A percentile compares a stretch with the other conserved stretches of the same genome.
These are phyloP conservation scores for Prunella vulgaris DNA, from an alignment of 257 asterid genomes.

Conservation along the genomic window DNA sequence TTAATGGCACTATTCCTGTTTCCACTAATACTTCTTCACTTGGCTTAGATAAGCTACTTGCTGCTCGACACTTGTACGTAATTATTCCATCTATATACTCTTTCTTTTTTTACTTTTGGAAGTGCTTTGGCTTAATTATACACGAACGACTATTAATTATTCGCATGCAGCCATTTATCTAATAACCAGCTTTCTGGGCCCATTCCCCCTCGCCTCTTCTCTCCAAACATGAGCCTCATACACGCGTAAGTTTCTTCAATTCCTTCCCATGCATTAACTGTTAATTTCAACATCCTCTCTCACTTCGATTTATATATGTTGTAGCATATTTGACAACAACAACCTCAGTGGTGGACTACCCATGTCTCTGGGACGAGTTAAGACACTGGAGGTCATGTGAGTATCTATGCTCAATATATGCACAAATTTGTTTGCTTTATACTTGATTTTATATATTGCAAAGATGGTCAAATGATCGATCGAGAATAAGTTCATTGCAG, in stretches of 20 bases:
- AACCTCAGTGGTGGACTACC: constrained; percentile 61
- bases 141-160: neutral
- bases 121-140: neutral
- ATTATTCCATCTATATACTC: constrained; percentile 14
- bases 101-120: neutral
- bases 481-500: too few species aligned
- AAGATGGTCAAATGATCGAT: too few species aligned
- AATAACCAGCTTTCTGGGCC: constrained; percentile 66
- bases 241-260: constrained; percentile 73
- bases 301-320: too few species aligned
- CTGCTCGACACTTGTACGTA: constrained; percentile 76
- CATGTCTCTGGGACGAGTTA: constrained; percentile 46
- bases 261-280: neutral
- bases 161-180: constrained; percentile 63
- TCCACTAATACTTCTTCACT: constrained; percentile 34
- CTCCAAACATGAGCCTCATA: constrained; percentile 55
- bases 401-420: constrained; percentile 29
- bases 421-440: neutral
- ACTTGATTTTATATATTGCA: neutral
- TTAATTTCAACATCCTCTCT: too few species aligned
- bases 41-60: constrained; percentile 64
- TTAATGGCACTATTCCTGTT: constrained; percentile 71
- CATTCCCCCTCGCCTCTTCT: constrained; percentile 53
- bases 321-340: constrained; percentile 79
- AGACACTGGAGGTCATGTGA: constrained; percentile 68